These are phyloP conservation scores for Sporothrix schenckii DNA, from an alignment of 2,329 filamentous ascomycete species.

Conservation along the genomic window DNA sequence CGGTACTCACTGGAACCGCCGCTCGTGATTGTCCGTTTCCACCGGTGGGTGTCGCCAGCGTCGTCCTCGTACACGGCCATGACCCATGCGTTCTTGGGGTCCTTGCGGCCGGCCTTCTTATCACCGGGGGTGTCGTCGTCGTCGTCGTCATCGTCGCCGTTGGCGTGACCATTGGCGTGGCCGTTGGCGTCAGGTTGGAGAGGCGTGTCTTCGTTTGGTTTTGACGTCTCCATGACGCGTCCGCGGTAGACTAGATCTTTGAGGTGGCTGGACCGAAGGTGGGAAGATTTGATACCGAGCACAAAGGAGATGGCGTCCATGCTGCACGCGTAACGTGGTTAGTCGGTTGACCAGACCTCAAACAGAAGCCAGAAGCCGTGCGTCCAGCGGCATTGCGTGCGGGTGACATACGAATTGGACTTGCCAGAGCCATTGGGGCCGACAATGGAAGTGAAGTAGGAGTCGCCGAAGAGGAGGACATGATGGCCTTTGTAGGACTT, in stretches of 20 bases:
- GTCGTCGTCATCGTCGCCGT: slow-evolving; percentile 65
- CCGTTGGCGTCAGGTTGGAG: slow-evolving; percentile 56
- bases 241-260: slow-evolving; percentile 96
- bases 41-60: slow-evolving; percentile 88
- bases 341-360: not conserved
- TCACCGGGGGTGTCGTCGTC: slow-evolving; percentile 52
- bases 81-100: slow-evolving; percentile 95
- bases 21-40: slow-evolving; percentile 93
- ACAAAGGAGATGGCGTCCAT: slow-evolving; percentile 99
- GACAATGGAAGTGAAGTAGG: slow-evolving; percentile 98
- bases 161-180: slow-evolving; percentile 62
- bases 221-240: slow-evolving; percentile 86
- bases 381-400: not conserved
- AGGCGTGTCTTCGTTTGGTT: slow-evolving; percentile 79
- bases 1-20: slow-evolving; percentile 91
- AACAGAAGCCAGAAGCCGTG: not conserved
- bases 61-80: slow-evolving; percentile 99
- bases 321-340: slow-evolving; percentile 49
- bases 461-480: slow-evolving; percentile 90
- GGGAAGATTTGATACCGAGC: slow-evolving; percentile 97
- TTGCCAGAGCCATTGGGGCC: slow-evolving; percentile 99
- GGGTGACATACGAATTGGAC: slow-evolving; percentile 79
- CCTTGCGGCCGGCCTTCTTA: slow-evolving; percentile 69
- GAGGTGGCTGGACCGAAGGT: slow-evolving; percentile 89
- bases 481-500: slow-evolving; percentile 99